Evolutionary conservation across 2,329 filamentous ascomycete genomes (phyloP), one percentile per base, ranked within the genome.

Genomic region (Periconia digitata): DNA sequence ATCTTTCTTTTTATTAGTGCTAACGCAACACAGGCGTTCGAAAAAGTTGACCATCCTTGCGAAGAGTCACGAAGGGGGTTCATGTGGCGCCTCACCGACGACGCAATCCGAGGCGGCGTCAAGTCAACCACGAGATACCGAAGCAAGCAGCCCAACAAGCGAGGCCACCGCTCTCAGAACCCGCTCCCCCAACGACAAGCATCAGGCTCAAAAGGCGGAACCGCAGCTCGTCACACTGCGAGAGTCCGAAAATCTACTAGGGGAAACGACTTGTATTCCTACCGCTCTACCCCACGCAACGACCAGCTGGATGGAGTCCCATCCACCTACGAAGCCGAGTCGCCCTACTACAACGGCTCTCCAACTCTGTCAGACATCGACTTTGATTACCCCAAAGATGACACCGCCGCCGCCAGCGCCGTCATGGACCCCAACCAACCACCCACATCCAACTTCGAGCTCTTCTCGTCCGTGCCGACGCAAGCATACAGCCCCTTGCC

Each of bases 51-150:
- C 41, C 55, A 74, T 48, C 56, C 69, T 20, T 63, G 76, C 40
- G 75, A 79, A 17, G 81, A 83, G 46, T 64, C 76, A 8, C 85
- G 87, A 63, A 91, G 87, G 65, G 82, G 82, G 2, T 85, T 81
- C 41, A 83, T 87, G 69, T 97, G 92, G 92, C 81, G 85, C 37
- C 76, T 97, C 21, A 85, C 85, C 29, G 75, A 83, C 1, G 84
- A 86, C 69, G 89, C 90, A 0, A 74, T 90, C 24, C 72, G 73
- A 17, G 74, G 86, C 20, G 89, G 89, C 21, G 88, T 96, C 42
- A 84, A 91, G 70, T 92, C 90, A 49, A 97, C 92, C 0, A 96
- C 92, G 0, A 72, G 76, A 32, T 79, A 77, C 56, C 73, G 76
- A 51, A 64, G 55, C 51, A 78, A 78, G 59, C 66, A 72, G 24